Base-by-base conservation (phyloP, 306 rosid genomes). In the Gynostemma pentaphyllum region DNA sequence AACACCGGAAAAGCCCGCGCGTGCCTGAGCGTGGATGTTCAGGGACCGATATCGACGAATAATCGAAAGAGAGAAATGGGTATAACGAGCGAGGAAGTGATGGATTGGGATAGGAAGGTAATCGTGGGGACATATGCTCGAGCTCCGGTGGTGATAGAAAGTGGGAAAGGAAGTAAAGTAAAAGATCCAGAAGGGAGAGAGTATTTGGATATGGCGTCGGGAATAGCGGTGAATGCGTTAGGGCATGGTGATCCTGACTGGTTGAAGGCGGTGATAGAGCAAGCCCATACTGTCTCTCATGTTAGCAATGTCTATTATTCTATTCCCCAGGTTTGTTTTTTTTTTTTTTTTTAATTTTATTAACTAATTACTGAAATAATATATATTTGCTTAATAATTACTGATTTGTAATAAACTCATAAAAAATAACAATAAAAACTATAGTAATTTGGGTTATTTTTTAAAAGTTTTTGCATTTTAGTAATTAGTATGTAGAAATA, bases 181-280 rank as follows among this genome's bases (percentile, higher is more conserved):
- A 77, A 70, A 72, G 96, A 92, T 51, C 70, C 75, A 14, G 95
- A 86, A 59, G 96, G 99, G 73, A 62, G 67, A 24, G 95, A 92
- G 69, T 92, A 83, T 70, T 60, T 88, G 68, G 99, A 92, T 74
- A 5, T 86, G 81, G 76, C 72, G 42, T 32, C 88, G 1, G 96
- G 99, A 30, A 92, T 88, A 49, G 99, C 94, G 1, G 96, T 92
- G 15, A 92, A 88, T 50, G 80, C 96, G 5, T 82, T 92, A 0
- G 99, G 96, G 5, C 84, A 88, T 44, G 90, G 80, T 5, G 99
- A 92, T 70, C 77, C 68, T 34, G 96, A 92, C 37, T 86, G 94
- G 95, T 69, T 88, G 53, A 75, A 39, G 70, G 95, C 99, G 19
- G 83, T 92, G 21, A 56, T 54, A 1, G 88, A 86, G 24, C 96